Evolutionary conservation across 495 filamentous ascomycete genomes (phyloP).

Genomic region (Neurospora tetrasperma): DNA sequence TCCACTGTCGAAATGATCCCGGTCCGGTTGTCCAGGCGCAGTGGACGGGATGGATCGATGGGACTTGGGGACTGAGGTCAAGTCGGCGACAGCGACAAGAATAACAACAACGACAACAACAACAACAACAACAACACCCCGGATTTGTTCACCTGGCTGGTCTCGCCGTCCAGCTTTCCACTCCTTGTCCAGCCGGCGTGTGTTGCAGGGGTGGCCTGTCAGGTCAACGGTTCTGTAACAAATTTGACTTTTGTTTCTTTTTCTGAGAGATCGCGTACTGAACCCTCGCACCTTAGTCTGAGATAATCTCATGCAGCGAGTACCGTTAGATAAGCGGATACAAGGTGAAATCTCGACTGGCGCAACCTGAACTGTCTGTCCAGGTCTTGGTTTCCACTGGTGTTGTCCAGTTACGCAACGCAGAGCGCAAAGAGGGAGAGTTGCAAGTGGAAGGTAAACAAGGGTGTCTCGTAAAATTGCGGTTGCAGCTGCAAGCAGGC

Average conservation of each 20-base stretch:
- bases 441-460: slow-evolving; percentile 4
- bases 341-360: background rate
- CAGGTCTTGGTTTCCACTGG: background rate
- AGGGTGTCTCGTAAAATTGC: slow-evolving; percentile 14
- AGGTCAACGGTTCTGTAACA: background rate
- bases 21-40: background rate
- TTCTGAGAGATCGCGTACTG: background rate
- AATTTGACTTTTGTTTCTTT: background rate
- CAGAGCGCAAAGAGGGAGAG: background rate
- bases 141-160: background rate
- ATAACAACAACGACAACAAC: background rate
- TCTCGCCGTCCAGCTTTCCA: background rate
- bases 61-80: background rate
- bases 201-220: background rate
- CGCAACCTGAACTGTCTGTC: background rate
- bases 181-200: background rate
- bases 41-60: background rate
- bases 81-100: background rate
- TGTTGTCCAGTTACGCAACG: slow-evolving; percentile 8
- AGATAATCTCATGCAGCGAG: background rate
- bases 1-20: background rate
- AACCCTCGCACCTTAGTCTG: background rate
- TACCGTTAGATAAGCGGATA: background rate
- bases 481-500: slow-evolving; percentile 21
- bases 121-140: background rate